Base-by-base conservation (phyloP, 148 eudicot species). In the Hydrangea macrophylla region DNA sequence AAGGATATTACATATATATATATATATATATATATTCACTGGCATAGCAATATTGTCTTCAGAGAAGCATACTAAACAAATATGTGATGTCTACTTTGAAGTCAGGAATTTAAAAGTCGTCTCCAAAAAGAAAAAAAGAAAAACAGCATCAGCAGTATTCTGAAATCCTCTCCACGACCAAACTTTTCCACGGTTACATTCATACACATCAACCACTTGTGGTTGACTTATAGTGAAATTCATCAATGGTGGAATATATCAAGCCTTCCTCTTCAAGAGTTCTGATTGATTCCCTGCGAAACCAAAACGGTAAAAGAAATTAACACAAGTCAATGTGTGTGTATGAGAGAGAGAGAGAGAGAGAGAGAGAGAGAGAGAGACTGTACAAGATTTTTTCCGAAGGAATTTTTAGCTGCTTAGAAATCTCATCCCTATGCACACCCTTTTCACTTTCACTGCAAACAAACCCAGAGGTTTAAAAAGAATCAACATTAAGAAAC, bases 211-310 rank as follows among this genome's bases (percentile, higher is more conserved):
- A 82, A 60, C 71, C 73, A 22, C 78, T 75, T 32, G 82, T 60
- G 39, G 92, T 85, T 55, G 88, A 75, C 71, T 93, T 93, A 84
- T 74, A 90, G 90, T 93, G 97, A 65, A 61, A 80, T 35, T 93
- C 98, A 60, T 93, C 96, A 50, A 90, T 76, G 28, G 98, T 90
- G 12, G 98, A 85, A 85, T 86, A 93, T 70, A 86, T 67, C 76
- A 93, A 51, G 72, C 98, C 98, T 86, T 93, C 98, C 11, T 82
- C 89, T 72, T 88, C 98, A n/a, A 93, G 81, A 22, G 80, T 73
- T 61, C 77, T 71, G 70, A 90, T 86, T 4, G 95, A 86, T 83
- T 86, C 87, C 85, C 98, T 93, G 70, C n/a, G n/a, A 28, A 17
- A 70, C 73, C 5, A 45, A 40, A 70, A 58, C 48, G 25, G 17